Conservation (phyloP, 495 filamentous ascomycete genomes). For the Amniculicola lignicola region DNA sequence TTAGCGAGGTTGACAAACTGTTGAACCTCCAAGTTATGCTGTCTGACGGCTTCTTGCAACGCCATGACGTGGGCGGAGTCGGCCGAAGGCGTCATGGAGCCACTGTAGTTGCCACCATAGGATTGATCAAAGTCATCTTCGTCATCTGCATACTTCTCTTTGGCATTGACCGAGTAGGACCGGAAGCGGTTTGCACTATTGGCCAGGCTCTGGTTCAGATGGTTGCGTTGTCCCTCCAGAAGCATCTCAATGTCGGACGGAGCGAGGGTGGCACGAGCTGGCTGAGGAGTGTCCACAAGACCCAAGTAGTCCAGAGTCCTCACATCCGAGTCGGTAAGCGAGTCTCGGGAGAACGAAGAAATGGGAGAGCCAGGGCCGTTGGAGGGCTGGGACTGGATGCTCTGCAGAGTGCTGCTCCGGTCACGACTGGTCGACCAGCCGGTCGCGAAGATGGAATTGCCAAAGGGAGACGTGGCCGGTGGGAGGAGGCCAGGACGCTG, state of each 20-base stretch:
- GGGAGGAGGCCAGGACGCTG: constrained; percentile 68
- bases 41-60: constrained; percentile 86
- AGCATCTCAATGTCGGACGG: constrained; percentile 57
- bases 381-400: constrained; percentile 67
- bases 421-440: constrained; percentile 76
- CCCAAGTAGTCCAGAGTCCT: constrained; percentile 95
- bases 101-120: constrained; percentile 60
- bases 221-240: constrained; percentile 46
- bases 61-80: constrained; percentile 71
- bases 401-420: constrained; percentile 77
- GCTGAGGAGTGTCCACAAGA: constrained; percentile 89
- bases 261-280: constrained; percentile 64
- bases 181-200: constrained; percentile 84
- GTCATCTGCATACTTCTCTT: constrained; percentile 92
- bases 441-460: constrained; percentile 82
- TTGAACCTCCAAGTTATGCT: constrained; percentile 90
- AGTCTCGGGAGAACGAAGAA: constrained; percentile 85
- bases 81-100: constrained; percentile 68
- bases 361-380: constrained; percentile 85
- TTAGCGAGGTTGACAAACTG: constrained; percentile 82
- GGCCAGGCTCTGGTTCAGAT: constrained; percentile 59
- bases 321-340: constrained; percentile 82
- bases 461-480: constrained; percentile 68
- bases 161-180: constrained; percentile 97
- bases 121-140: constrained; percentile 67